A percentile compares a stretch with the other conserved stretches of the same genome.
Evolutionary conservation across 371 early-diverging fungal species (phyloP).

Genomic region (Mucor saturninus): DNA sequence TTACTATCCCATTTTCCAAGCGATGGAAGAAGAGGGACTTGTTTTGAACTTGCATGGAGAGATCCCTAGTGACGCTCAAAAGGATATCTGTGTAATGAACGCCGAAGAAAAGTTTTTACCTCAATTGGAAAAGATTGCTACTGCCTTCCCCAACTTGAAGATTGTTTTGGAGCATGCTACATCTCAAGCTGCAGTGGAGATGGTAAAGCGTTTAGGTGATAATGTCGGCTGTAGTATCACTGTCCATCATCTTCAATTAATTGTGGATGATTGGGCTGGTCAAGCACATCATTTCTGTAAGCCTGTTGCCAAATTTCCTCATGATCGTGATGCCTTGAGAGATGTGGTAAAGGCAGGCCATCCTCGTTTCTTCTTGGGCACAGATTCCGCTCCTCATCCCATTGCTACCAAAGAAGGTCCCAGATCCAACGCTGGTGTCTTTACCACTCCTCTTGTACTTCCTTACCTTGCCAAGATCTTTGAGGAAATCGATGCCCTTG

Average conservation of each 20-base stretch:
- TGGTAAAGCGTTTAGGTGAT: slow-evolving; percentile 87
- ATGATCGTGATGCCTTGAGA: slow-evolving; percentile 90
- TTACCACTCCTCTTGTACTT: slow-evolving; percentile 83
- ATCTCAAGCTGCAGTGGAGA: slow-evolving; percentile 90
- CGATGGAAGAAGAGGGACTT: slow-evolving; percentile 94
- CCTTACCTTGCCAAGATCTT: slow-evolving; percentile 90
- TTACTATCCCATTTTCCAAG: slow-evolving; percentile 92
- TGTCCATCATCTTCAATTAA: slow-evolving; percentile 89
- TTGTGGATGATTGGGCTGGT: slow-evolving; percentile 97
- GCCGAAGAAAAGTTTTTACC: slow-evolving; percentile 94
- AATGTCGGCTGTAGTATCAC: slow-evolving; percentile 96
- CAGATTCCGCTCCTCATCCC: slow-evolving; percentile 97
- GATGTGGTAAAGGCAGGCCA: slow-evolving; percentile 83
- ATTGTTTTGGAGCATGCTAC: slow-evolving; percentile 98
- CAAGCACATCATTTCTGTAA: slow-evolving; percentile 97
- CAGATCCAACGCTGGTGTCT: slow-evolving; percentile 90
- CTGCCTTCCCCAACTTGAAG: slow-evolving; percentile 88
- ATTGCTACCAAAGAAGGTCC: slow-evolving; percentile 85
- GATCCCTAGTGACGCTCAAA: slow-evolving; percentile 83
- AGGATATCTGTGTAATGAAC: slow-evolving; percentile 92
- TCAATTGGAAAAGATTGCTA: slow-evolving; percentile 83
- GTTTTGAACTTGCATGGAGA: slow-evolving; percentile 97
- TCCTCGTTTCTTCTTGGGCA: slow-evolving; percentile 95
- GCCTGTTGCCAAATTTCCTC: slow-evolving; percentile 96
- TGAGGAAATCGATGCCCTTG: slow-evolving; percentile 85